A percentile compares a stretch with the other conserved stretches of the same genome.
These are phyloP conservation scores for Stagonosporopsis chrysanthemi DNA, from an alignment of 2,329 filamentous ascomycete species.

Conservation along the genomic window DNA sequence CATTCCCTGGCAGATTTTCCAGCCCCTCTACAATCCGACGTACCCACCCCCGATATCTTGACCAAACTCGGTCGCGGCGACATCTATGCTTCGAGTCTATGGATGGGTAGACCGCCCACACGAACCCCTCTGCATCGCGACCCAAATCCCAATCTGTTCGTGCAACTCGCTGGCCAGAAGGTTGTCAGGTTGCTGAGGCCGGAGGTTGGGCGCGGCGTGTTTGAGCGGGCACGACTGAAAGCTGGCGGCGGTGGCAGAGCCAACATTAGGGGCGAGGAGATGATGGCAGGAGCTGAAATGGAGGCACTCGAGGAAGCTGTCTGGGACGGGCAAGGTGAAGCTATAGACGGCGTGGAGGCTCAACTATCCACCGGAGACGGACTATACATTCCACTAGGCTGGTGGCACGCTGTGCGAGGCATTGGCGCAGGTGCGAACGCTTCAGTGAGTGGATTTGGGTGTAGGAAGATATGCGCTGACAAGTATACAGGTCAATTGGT, in stretches of 20 bases:
- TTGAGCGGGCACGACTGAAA: slow-evolving; percentile 55
- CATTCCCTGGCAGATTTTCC: slow-evolving; percentile 76
- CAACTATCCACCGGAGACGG: slow-evolving; percentile 70
- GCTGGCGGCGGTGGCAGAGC: slow-evolving; percentile 56
- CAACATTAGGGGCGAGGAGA: slow-evolving; percentile 77
- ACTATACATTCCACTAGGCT: slow-evolving; percentile 80
- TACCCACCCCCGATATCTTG: slow-evolving; percentile 73
- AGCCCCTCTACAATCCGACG: slow-evolving; percentile 64
- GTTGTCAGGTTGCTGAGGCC: slow-evolving; percentile 75
- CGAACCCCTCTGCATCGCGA: slow-evolving; percentile 92
- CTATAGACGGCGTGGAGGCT: slow-evolving; percentile 42
- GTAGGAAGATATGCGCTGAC: slow-evolving; percentile 27
- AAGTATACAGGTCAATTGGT: slow-evolving; percentile 73
- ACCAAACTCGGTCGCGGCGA: slow-evolving; percentile 73
- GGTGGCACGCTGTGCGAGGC: slow-evolving; percentile 86
- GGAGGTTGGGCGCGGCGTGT: slow-evolving; percentile 68
- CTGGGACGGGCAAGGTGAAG: slow-evolving; percentile 63
- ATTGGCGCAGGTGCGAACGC: slow-evolving; percentile 64
- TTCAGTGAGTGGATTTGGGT: slow-evolving; percentile 55
- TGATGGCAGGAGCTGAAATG: slow-evolving; percentile 86
- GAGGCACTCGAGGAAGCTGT: slow-evolving; percentile 70
- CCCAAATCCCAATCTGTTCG: slow-evolving; percentile 92
- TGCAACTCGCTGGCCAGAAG: slow-evolving; percentile 80
- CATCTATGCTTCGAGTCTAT: slow-evolving; percentile 85
- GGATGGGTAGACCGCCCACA: slow-evolving; percentile 86